Evolutionary conservation across 2,329 filamentous ascomycete genomes (phyloP).

Genomic region (Pyricularia grisea): DNA sequence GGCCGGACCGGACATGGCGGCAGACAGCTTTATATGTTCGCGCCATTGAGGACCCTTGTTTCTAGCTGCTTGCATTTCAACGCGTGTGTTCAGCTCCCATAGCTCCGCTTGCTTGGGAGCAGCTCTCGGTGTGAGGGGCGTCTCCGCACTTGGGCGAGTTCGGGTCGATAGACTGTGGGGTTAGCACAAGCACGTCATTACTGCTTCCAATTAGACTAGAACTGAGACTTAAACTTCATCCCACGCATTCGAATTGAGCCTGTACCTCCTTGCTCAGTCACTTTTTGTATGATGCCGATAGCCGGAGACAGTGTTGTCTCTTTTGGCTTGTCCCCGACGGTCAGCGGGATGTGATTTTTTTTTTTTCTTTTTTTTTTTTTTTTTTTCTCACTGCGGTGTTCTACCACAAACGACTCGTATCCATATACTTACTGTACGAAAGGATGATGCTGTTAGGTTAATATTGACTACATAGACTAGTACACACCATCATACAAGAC

Average conservation of each 20-base stretch:
- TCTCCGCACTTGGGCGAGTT: neutral
- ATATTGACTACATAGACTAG: neutral
- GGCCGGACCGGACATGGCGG: neutral
- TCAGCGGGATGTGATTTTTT: neutral
- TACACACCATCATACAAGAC: neutral
- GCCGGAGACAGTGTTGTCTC: neutral
- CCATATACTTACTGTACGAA: too few relatives aligned
- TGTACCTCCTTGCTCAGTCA: too few relatives aligned
- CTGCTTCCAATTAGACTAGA: slow-evolving; percentile 2
- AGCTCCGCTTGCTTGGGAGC: neutral
- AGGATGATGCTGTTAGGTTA: neutral
- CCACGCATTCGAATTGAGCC: neutral
- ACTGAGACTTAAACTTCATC: neutral
- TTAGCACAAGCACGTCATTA: slow-evolving; percentile 4
- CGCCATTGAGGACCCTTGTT: neutral
- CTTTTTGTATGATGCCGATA: neutral
- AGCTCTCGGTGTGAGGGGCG: neutral
- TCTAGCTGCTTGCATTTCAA: neutral
- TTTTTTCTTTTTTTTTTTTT: neutral
- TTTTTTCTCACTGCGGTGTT: too few relatives aligned
- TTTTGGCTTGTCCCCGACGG: neutral
- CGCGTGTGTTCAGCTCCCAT: neutral
- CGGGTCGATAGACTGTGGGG: slow-evolving; percentile 1
- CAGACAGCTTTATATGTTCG: neutral
- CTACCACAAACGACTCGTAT: too few relatives aligned